Percentiles rank a stretch among this genome's conserved stretches.
Evolutionary conservation across 768 basidiomycete species (phyloP).

Genomic region (Termitomyces sp.): DNA sequence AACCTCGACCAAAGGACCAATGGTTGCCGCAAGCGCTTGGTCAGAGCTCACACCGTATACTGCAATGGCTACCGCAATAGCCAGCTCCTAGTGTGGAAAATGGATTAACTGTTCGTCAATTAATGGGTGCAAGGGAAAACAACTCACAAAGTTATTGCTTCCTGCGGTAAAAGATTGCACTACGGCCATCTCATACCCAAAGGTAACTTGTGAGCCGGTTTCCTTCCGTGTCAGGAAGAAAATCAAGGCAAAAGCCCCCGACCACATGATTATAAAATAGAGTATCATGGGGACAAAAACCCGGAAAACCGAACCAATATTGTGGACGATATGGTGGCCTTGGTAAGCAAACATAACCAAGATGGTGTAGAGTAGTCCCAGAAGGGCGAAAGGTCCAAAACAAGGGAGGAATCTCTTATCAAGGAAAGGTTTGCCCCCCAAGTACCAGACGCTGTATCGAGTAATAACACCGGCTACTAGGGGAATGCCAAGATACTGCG

Average conservation of each 20-base stretch:
- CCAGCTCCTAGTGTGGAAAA: constrained; percentile 53
- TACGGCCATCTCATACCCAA: constrained; percentile 67
- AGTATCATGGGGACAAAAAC: constrained; percentile 76
- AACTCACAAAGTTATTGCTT: constrained; percentile 69
- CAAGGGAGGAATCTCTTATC: constrained; percentile 55
- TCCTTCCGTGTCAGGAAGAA: constrained; percentile 33
- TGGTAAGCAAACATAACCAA: constrained; percentile 71
- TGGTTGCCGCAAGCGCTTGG: constrained; percentile 78
- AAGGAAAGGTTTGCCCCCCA: constrained; percentile 44
- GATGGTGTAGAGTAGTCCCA: constrained; percentile 81
- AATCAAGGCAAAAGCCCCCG: background rate
- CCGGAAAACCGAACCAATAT: constrained; percentile 74
- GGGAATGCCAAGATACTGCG: constrained; percentile 79
- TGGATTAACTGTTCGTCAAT: background rate
- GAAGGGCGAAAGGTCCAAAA: constrained; percentile 63
- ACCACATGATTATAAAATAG: constrained; percentile 44
- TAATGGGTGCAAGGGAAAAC: background rate
- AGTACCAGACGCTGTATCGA: constrained; percentile 44
- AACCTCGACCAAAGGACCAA: constrained; percentile 75
- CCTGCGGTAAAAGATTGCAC: constrained; percentile 78
- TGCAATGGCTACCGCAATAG: constrained; percentile 77
- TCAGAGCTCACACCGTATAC: constrained; percentile 74
- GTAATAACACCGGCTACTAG: constrained; percentile 69
- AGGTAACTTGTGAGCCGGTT: constrained; percentile 10
- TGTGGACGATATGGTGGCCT: constrained; percentile 62